Evolutionary conservation across 495 filamentous ascomycete species (phyloP), one percentile per base, ranked within the genome.

Genomic region (Aspergillus indologenus): DNA sequence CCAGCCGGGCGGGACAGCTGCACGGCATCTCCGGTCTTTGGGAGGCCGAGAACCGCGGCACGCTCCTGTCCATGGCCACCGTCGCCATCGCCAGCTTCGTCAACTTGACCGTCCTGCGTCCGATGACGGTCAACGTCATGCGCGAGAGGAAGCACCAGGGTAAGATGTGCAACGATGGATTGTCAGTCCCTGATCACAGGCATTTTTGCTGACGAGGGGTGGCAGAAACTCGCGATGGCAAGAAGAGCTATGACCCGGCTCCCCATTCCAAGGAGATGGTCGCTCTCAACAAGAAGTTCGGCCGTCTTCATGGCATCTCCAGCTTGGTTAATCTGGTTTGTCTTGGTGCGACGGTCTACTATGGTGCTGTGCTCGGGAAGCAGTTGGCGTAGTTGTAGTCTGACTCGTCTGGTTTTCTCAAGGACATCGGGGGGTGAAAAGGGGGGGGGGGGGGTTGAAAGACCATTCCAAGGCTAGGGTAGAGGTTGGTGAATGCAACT

Each of bases 211-310:
- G 18, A 60, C 22, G 56, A 61, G 24, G 47, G 22, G 44, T 20
- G 26, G 42, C 9, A 82, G 89, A 91, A 79, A 86, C 86, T 51
- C 77, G 80, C 57, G 93, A 96, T 69, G 89, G 90, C 56, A 96
- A 94, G 80, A 87, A 84, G 69, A 86, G 83, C 71, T 87, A 90
- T 61, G 91, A 96, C 56, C 70, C 76, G 22, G 79, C 81, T 17
- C 85, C 89, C 31, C 88, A 92, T 61, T 90, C 87, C 6, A 80
- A 86, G 68, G 89, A 90, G 75, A 96, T 96, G 92, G 60, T 79
- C 59, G 78, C 78, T 23, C 69, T 98, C 68, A 97, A 96, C 76
- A 88, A 84, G 76, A 77, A 75, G 65, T 98, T 98, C 75, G 82
- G 80, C 5, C 80, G 78, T 45, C 73, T 96, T 52, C 93, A 98